A percentile compares a stretch with the other conserved stretches of the same genome.
phyloP scores from a whole-genome alignment of 2,329 filamentous ascomycete genomes.

The Bimuria novae-zelandiae region DNA sequence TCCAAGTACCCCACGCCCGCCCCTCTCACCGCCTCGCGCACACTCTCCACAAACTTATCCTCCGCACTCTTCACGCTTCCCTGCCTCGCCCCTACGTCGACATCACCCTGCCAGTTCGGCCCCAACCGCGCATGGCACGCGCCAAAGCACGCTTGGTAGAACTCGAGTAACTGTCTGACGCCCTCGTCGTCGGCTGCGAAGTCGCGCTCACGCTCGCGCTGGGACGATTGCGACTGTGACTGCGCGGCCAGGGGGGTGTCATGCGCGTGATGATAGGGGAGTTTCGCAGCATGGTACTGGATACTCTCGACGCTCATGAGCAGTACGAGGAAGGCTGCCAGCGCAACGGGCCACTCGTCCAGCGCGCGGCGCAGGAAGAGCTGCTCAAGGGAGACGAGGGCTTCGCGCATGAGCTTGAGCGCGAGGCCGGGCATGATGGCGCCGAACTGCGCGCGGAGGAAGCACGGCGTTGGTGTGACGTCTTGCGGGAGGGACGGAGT shows the following conservation, averaged over 20 bases:
- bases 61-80: conserved; percentile 2
- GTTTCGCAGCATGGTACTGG: conserved; percentile 45
- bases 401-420: conserved; percentile 34
- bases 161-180: conserved; percentile 33
- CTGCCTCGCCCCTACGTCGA: neutral
- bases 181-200: conserved; percentile 29
- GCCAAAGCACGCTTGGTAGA: conserved; percentile 42
- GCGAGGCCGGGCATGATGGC: conserved; percentile 41
- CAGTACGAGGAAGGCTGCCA: conserved; percentile 39
- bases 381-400: conserved; percentile 38
- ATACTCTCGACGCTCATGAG: conserved; percentile 47
- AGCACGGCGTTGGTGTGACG: conserved; percentile 40
- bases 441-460: conserved; percentile 47
- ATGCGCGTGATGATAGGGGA: conserved; percentile 37
- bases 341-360: conserved; percentile 38
- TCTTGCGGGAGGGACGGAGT: conserved; percentile 20
- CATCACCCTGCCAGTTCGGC: conserved; percentile 37
- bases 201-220: conserved; percentile 10
- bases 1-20: conserved; percentile 28
- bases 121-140: conserved; percentile 37
- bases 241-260: too few relatives aligned
- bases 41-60: conserved; percentile 35
- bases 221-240: too few relatives aligned
- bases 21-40: conserved; percentile 30
- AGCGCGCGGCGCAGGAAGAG: conserved; percentile 36